Evolutionary conservation across 2,329 filamentous ascomycete genomes (phyloP).

Genomic region (Dothideomycetes sp.): DNA sequence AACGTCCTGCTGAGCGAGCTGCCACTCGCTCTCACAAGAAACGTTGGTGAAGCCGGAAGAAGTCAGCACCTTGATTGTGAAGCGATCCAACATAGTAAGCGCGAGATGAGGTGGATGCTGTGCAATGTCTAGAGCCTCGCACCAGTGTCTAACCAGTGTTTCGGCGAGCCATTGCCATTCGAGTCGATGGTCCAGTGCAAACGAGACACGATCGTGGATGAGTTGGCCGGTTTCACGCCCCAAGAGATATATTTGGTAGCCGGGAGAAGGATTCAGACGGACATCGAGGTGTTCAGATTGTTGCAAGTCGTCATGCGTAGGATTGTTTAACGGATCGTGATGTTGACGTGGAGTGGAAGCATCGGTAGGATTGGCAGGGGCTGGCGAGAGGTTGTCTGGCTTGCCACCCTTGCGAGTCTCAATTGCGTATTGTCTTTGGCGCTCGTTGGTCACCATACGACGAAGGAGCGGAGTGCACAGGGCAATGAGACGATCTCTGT

Average conservation of each 20-base stretch:
- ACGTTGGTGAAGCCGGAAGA: constrained; percentile 11
- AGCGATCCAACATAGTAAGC: constrained; percentile 4
- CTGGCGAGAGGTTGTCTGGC: constrained; percentile 4
- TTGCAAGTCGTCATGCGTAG: background rate
- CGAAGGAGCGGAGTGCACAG: constrained; percentile 48
- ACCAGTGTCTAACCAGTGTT: constrained; percentile 9
- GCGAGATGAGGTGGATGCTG: constrained; percentile 9
- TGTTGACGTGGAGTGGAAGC: no score
- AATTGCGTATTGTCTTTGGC: constrained; percentile 49
- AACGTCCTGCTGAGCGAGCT: constrained; percentile 6
- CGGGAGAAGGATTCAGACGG: background rate
- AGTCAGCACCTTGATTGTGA: constrained; percentile 11
- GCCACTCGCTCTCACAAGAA: constrained; percentile 9
- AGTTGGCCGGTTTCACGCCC: constrained; percentile 1
- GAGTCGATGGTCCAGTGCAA: constrained; percentile 2
- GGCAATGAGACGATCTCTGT: constrained; percentile 47
- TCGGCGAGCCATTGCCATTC: constrained; percentile 7
- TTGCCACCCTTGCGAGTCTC: constrained; percentile 40
- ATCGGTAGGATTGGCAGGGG: no score
- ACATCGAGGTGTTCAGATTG: constrained; percentile 1
- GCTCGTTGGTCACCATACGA: constrained; percentile 52
- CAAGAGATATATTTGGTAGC: constrained; percentile 10
- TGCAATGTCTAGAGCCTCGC: constrained; percentile 2
- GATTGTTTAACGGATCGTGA: background rate
- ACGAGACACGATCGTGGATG: constrained; percentile 8